Conservation (phyloP, 805 yeast genomes). For the Clavispora carvajalis region DNA sequence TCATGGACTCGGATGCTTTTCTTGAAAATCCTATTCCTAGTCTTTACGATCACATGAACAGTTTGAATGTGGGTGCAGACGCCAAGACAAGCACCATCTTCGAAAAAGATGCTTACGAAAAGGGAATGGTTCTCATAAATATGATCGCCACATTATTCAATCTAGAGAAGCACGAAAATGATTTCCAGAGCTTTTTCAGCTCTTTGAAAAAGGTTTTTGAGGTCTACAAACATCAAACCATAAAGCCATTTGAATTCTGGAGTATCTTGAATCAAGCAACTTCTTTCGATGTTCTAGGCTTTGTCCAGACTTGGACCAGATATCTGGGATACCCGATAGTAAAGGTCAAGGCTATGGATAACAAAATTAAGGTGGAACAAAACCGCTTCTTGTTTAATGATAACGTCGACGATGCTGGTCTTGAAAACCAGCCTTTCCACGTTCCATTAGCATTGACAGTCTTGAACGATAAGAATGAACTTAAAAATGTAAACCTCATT, state of each 20-base stretch:
- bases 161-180: conserved; percentile 18
- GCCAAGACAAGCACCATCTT: conserved; percentile 43
- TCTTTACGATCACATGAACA: conserved; percentile 29
- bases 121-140: conserved; percentile 52
- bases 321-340: conserved; percentile 57
- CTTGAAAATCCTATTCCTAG: conserved; percentile 25
- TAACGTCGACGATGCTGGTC: conserved; percentile 19
- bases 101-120: conserved; percentile 47
- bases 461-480: conserved; percentile 22
- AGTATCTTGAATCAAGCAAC: conserved; percentile 27
- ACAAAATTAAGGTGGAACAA: conserved; percentile 30
- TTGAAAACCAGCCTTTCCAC: conserved; percentile 58
- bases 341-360: conserved; percentile 24
- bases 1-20: conserved; percentile 34
- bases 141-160: conserved; percentile 46
- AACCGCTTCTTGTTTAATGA: conserved; percentile 29
- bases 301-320: conserved; percentile 57
- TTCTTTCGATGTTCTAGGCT: conserved; percentile 42
- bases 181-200: conserved; percentile 22
- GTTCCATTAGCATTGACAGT: conserved; percentile 50
- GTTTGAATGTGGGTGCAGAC: conserved; percentile 19
- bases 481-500: conserved; percentile 31
- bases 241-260: conserved; percentile 55
- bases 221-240: conserved; percentile 26
- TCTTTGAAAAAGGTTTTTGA: conserved; percentile 37